phyloP scores from a whole-genome alignment of 352 stramenopile genomes.

The Halophytophthora polymorphica region DNA sequence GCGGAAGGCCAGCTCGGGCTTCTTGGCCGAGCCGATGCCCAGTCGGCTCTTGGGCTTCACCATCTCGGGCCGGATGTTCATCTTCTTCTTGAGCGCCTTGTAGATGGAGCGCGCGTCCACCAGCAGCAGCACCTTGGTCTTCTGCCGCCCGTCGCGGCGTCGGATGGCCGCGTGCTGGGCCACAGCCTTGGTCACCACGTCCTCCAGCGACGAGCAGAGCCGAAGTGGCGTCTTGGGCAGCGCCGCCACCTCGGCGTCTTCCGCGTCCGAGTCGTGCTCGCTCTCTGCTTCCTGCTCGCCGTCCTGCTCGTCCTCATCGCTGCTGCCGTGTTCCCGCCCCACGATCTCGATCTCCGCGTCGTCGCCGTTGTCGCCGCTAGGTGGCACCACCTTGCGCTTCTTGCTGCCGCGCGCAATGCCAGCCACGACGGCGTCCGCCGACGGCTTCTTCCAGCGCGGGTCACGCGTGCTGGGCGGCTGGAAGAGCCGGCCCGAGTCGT shows the following conservation, averaged over 20 bases:
- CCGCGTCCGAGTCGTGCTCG: constrained; percentile 6
- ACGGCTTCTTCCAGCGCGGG: constrained; percentile 73
- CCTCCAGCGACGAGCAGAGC: constrained; percentile 48
- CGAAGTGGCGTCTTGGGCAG: constrained; percentile 34
- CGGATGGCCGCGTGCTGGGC: constrained; percentile 53
- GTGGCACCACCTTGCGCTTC: constrained; percentile 34
- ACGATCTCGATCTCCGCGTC: constrained; percentile 25
- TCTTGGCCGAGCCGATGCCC: constrained; percentile 60
- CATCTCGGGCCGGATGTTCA: constrained; percentile 51
- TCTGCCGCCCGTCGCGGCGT: constrained; percentile 53
- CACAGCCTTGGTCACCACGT: constrained; percentile 36
- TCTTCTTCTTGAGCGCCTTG: constrained; percentile 59
- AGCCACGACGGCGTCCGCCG: constrained; percentile 34
- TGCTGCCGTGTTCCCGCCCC: constrained; percentile 6
- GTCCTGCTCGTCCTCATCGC: constrained; percentile 15
- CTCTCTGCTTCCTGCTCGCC: constrained; percentile 17
- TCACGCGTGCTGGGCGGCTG: constrained; percentile 68
- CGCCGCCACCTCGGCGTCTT: constrained; percentile 7
- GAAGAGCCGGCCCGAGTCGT: constrained; percentile 66
- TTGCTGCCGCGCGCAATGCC: constrained; percentile 27
- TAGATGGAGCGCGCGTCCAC: constrained; percentile 48
- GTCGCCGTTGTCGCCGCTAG: constrained; percentile 15
- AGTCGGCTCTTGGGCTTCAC: constrained; percentile 53
- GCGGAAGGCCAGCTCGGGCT: constrained; percentile 50
- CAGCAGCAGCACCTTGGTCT: constrained; percentile 65